Evolutionary conservation across 805 yeast genomes (phyloP), one percentile per base, ranked within the genome.

Genomic region (Wickerhamomyces subpelliculosus): DNA sequence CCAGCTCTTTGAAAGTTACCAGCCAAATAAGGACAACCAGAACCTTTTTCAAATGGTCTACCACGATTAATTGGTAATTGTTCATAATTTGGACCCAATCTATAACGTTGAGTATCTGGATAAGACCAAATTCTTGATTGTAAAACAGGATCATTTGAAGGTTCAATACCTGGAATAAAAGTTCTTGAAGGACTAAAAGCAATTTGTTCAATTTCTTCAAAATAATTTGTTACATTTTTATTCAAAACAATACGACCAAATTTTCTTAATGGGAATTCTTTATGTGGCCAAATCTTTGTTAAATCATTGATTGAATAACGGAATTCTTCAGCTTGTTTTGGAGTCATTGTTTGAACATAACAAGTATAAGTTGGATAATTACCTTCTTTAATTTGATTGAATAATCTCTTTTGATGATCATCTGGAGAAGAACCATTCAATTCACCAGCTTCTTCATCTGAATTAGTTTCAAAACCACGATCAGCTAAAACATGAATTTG

Each of bases 101-200:
- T 74, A 67, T 81, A 77, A 57, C 85, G 76, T 62, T 80, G 86
- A 32, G 89, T 80, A 62, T 82, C 89, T 40, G 80, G 72, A 65
- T 82, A 81, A 19, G 88, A 78, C 62, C 79, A 83, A 51, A 82
- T 67, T 62, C 89, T 77, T 23, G 84, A 73, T 65, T 82, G 88
- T 61, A 82, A 67, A 17, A 82, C 87, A 19, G 87, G 85, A 61
- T 82, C 89, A 42, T 83, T 83, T 35, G 83, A 72, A 39, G 89
- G 75, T 64, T 80, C 85, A 68, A 79, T 73, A 55, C 78, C 83
- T 32, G 87, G 87, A 31, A 80, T 84, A 36, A 81, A 68, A 12
- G 61, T 54, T 65, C 80, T 84, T 39, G 80, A 64, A 35, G 89
- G 90, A 23, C 83, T 64, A 65, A 83, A 82, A 5, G 88, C 89